Base-by-base conservation (phyloP, 208 protist species). In the Acanthamoeba rhysodes region DNA sequence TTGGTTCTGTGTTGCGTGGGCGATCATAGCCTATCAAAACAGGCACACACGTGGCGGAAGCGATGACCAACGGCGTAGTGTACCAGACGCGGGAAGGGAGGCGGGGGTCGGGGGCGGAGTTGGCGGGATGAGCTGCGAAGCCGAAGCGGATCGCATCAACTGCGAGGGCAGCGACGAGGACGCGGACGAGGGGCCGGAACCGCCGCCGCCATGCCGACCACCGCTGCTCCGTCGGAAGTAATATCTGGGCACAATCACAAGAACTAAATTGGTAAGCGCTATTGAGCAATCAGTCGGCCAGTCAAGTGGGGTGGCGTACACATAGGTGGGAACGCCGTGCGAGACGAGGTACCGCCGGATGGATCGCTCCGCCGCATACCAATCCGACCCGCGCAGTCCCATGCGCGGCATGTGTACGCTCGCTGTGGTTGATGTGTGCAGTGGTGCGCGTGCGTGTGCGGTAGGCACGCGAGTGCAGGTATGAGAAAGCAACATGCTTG, bases 381-480 rank as follows among this genome's bases (percentile, higher is more conserved):
- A 90, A 24, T 90, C 82, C 14, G 82, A 90, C 16, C 57, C 55
- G 53, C 82, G 48, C 14, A 68, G 29, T 1, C 82, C 82, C 48
- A 90, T 90, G 10, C 82, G 82, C 12, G 82, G 82, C 82, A 90
- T 29, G 8, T 90, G 82, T 2, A 90, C n/a, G 82, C 82, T 68
- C 16, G 82, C 82, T 90, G 1, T 41, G 45, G 8, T 48, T 48
- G 45, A 48, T 48, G 45, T 48, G 45, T 48, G 55, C 55, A 4
- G 37, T 41, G 37, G 32, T 29, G 37, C 72, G 18, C 8, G 18
- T 7, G 37, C 32, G n/a, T 7, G 20, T 53, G 41, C 16, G 41
- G 12, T 53, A n/a, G 4, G 41, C 16, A 24, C 16, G n/a, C 2
- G 41, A 82, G 74, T 53, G 18, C 59, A 41, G 37, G 4, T 9